Conservation (phyloP, 441 rosid genomes). For the Brassica hybrid region DNA sequence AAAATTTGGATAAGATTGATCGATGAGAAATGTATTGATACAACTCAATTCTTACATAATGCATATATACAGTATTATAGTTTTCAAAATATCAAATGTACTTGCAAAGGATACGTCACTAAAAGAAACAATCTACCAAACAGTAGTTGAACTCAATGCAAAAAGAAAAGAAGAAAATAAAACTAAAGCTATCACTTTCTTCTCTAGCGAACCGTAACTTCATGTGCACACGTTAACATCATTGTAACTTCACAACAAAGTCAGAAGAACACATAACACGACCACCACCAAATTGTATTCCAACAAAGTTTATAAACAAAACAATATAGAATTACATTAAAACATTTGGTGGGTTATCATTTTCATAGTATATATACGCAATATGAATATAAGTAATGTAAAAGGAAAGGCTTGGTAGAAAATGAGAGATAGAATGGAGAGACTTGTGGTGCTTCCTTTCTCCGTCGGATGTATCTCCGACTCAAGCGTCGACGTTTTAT, state of each 20-base stretch:
- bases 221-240: constrained; percentile 43
- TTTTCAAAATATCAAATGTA: no score
- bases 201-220: constrained; percentile 34
- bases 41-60: background rate
- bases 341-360: constrained; percentile 27
- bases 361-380: constrained; percentile 9
- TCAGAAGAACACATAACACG: constrained; percentile 33
- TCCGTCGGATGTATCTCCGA: constrained; percentile 88
- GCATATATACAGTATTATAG: background rate
- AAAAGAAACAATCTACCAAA: constrained; percentile 37
- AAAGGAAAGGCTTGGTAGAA: constrained; percentile 42
- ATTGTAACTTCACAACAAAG: constrained; percentile 46
- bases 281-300: no score
- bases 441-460: constrained; percentile 88
- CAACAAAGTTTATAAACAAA: constrained; percentile 33
- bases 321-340: background rate
- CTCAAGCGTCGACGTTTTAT: constrained; percentile 73
- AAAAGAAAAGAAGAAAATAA: background rate
- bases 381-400: constrained; percentile 27
- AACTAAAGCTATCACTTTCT: constrained; percentile 34
- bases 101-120: constrained; percentile 25
- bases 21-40: background rate
- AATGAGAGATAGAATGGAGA: constrained; percentile 94
- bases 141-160: constrained; percentile 36
- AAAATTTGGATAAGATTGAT: background rate